phyloP scores from a whole-genome alignment of 768 basidiomycete species.

The Lentinus brumalis region DNA sequence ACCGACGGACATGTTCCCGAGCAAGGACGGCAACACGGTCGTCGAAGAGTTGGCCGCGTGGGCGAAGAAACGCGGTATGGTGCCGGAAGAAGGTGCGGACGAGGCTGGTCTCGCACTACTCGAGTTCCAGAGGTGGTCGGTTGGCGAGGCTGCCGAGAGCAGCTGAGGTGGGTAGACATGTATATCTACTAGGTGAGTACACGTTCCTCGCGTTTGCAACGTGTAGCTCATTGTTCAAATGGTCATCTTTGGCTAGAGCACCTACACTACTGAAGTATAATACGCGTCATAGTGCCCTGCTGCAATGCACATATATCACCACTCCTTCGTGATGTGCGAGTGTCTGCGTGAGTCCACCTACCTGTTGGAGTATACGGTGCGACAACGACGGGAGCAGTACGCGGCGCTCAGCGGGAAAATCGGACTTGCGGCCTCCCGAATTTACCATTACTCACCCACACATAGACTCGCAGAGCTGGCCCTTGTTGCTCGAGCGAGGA shows the following conservation, averaged over 20 bases:
- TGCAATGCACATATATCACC: background rate
- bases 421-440: background rate
- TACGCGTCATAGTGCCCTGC: background rate
- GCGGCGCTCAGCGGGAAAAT: too few species aligned
- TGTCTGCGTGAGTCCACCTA: background rate
- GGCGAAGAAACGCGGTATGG: conserved; percentile 52
- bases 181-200: background rate
- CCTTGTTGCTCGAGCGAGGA: background rate
- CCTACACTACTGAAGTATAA: conserved; percentile 8
- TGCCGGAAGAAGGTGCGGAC: conserved; percentile 28
- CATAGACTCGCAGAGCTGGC: background rate
- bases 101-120: conserved; percentile 44
- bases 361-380: background rate
- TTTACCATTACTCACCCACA: background rate
- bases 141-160: conserved; percentile 41
- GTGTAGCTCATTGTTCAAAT: background rate
- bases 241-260: background rate
- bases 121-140: conserved; percentile 69
- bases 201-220: too few species aligned
- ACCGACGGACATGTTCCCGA: conserved; percentile 75
- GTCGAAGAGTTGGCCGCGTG: conserved; percentile 51
- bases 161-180: background rate
- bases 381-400: background rate
- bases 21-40: conserved; percentile 40
- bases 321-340: background rate